Base-by-base conservation (phyloP, 2,329 filamentous ascomycete species). In the Capronia coronata region DNA sequence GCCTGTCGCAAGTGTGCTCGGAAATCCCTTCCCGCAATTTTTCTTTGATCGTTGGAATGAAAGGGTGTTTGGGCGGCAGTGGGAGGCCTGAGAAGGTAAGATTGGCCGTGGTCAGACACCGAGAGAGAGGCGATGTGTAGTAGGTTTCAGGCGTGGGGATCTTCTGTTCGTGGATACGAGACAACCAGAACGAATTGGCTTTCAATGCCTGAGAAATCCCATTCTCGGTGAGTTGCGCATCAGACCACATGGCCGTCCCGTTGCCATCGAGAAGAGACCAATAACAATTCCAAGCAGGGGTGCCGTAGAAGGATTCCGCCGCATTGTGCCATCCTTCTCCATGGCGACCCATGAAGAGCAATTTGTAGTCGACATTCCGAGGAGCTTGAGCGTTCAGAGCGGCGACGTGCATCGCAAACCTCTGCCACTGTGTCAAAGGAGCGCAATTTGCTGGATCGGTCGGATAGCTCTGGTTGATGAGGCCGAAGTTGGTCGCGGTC, bases 321-420 rank as follows among this genome's bases (percentile, higher is more conserved):
- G 78, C 77, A 59, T 83, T 83, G 64, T 83, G 77, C 51, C 70
- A 71, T 3, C 79, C 79, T 62, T 83, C 72, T 18, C 80, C 80
- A 60, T 83, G 80, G 22, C 80, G 72, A 35, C 76, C 79, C 30
- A 81, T 66, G 60, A 76, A 80, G 30, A 83, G 66, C 0, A 83
- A 47, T 74, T 59, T 75, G 64, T 80, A 82, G 19, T 65, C 64
- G 2, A 70, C 68, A 29, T 67, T 67, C 0, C 59, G 40, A 0
- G 62, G 61, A 2, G 65, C 64, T 2, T 69, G 49, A 49, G 49
- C 35, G 59, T 77, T 76, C n/a, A 80, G 60, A 2, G 63, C 60
- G 7, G 63, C 53, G 18, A 82, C 65, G 53, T 77, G 70, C 38
- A 69, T 58, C 9, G 64, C 62, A 38, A 82, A 76, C 9, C 74